These are phyloP conservation scores for Mentha longifolia DNA, from an alignment of 257 asterid species.

Conservation along the genomic window DNA sequence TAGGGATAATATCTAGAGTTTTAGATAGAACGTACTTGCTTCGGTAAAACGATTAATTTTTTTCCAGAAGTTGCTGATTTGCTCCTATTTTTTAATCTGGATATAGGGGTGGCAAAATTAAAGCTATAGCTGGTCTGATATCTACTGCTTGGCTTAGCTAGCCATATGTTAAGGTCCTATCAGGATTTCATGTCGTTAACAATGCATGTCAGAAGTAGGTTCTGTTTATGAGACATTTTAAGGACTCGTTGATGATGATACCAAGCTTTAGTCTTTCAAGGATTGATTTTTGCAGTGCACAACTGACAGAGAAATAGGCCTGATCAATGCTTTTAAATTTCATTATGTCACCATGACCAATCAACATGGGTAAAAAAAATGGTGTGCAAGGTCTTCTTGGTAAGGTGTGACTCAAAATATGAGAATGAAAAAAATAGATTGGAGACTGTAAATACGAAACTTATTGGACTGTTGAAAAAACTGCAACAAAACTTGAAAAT, in stretches of 20 bases:
- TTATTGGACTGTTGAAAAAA: background rate
- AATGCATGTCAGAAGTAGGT: background rate
- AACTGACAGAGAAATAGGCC: background rate
- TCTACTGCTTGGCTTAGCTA: background rate
- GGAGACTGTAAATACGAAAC: background rate
- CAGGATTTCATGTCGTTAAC: background rate
- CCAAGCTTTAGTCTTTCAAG: background rate
- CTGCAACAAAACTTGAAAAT: background rate
- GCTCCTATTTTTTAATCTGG: constrained; percentile 6
- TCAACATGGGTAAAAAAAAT: background rate
- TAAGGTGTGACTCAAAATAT: background rate
- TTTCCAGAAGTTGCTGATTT: constrained; percentile 9
- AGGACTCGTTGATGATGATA: background rate
- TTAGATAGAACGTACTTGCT: background rate
- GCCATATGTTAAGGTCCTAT: too few species aligned
- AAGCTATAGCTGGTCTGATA: constrained; percentile 1
- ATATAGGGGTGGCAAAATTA: background rate
- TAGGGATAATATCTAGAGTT: constrained; percentile 11
- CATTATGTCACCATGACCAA: background rate
- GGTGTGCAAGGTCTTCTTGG: background rate
- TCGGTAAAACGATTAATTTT: background rate
- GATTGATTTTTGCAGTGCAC: background rate
- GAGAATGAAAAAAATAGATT: background rate
- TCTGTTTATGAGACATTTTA: background rate
- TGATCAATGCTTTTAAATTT: background rate